Base-by-base conservation (phyloP, 768 basidiomycete species). In the Hypsizygus marmoreus region DNA sequence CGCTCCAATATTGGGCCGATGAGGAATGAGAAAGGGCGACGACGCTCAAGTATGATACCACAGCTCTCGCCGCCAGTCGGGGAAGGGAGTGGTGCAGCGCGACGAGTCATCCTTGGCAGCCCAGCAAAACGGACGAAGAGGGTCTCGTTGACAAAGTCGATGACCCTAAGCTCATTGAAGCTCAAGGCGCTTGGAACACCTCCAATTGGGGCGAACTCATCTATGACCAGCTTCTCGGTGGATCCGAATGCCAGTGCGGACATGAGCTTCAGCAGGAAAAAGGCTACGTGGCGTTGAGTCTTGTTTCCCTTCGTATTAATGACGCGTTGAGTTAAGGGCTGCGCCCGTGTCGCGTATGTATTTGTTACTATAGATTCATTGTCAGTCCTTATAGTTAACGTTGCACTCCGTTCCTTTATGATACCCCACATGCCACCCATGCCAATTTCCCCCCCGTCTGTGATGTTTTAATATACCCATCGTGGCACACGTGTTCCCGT, bases 11-110 rank as follows among this genome's bases (percentile, higher is more conserved):
- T 90, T 45, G 91, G 90, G 4, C 78, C 86, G n/a, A 58, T 83
- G 62, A 81, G 91, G 26, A 75, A 69, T 49, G 91, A 92, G 63
- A 88, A 87, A 63, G 67, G 68, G 11, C 72, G 88, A 48, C 73
- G 91, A 47, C 76, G 90, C 46, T 91, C 90, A 29, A 93, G 91
- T 58, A 66, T 90, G 72, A 88, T 92, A 50, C 85, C 85, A n/a
- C 80, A 81, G 51, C 74, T 81, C 38, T 76, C 80, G 12, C 72
- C 76, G n/a, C 67, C 61, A 32, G 61, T 59, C 19, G 69, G 63
- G 25, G 77, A 77, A 19, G 57, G 59, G 6, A 61, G 50, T 57
- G 56, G 55, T 24, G 58, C 56, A 13, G 40, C 56, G 42, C 50
- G 54, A 49, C 57, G 84, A 19, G 65, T 76, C 8, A 58, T 77